These are phyloP conservation scores for Fusarium clavum DNA, from an alignment of 2,329 filamentous ascomycete genomes.

Conservation along the genomic window DNA sequence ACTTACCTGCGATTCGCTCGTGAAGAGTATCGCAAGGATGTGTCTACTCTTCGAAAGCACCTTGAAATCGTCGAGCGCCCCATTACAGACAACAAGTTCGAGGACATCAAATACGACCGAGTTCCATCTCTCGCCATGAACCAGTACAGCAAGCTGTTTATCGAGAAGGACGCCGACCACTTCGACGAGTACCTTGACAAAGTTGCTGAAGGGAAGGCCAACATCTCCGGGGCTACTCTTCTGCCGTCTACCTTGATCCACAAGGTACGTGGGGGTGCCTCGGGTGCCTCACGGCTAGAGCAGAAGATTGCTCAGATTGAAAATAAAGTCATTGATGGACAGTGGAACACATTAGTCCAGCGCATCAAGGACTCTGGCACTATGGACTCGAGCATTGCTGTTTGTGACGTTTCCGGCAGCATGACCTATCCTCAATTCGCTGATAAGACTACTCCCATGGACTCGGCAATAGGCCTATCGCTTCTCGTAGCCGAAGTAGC, in stretches of 20 bases:
- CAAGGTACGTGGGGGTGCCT: background rate
- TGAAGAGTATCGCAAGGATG: conserved; percentile 63
- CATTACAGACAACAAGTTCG: conserved; percentile 58
- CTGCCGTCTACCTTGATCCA: conserved; percentile 63
- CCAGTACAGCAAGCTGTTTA: conserved; percentile 61
- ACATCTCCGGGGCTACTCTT: conserved; percentile 67
- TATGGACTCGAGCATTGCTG: conserved; percentile 64
- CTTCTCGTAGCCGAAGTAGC: conserved; percentile 66
- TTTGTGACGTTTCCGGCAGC: conserved; percentile 68
- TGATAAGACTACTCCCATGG: conserved; percentile 62
- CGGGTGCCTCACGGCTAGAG: conserved; percentile 21
- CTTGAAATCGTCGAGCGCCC: conserved; percentile 65
- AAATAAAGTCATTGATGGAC: conserved; percentile 57
- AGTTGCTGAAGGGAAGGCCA: conserved; percentile 60
- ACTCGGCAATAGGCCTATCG: conserved; percentile 67
- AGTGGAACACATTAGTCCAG: conserved; percentile 69
- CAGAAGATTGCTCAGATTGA: conserved; percentile 49
- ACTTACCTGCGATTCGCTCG: conserved; percentile 66
- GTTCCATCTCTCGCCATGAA: conserved; percentile 69
- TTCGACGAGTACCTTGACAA: conserved; percentile 63
- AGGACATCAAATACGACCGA: conserved; percentile 66
- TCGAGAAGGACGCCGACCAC: conserved; percentile 60
- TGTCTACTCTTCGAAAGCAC: conserved; percentile 64
- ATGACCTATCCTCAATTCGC: conserved; percentile 57
- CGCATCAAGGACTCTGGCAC: conserved; percentile 67